Base-by-base conservation (phyloP, 192 early-diverging fungal genomes). In the Linnemannia hyalina region DNA sequence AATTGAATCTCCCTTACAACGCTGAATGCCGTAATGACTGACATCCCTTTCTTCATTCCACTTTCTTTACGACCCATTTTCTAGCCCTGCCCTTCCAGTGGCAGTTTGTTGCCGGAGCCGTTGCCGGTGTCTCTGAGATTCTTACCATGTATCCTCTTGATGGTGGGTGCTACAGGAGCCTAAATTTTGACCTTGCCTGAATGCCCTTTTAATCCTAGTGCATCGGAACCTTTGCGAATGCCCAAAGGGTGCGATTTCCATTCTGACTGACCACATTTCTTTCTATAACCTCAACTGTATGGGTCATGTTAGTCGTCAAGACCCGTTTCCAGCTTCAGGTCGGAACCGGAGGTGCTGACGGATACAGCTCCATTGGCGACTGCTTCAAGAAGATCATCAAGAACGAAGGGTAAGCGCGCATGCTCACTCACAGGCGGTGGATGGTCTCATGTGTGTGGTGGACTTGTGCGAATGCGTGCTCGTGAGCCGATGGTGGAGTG, bases 251-350 rank as follows among this genome's bases (percentile, higher is more conserved):
- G 47, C 18, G 29, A 69, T 18, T 29, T 23, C 42, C n/a, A 46
- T 69, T 63, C 36, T 32, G 65, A 5, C 41, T 68, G 32, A 26
- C 26, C 35, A 46, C n/a, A n/a, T n/a, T 47, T 77, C 13, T 68
- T 76, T 52, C 5, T 68, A 8, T 57, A 68, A 65, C n/a, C 60
- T 26, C 26, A 10, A 29, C n/a, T 65, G 29, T 65, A 65, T 65
- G 60, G 8, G 60, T 1, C 29, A 65, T 32, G 2, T 55, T 77
- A 89, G 93, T 98, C 38, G 96, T 98, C 80, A 99, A 99, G 89
- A 99, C 98, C 15, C 92, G 98, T 16, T 94, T 97, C 88, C 97
- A 98, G 90, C 93, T 99, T 96, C 99, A 99, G 91, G 93, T 98
- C 76, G 94, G 95, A 81, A 94, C 97, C 77, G 92, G 93, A 80